Evolutionary conservation across 2,329 filamentous ascomycete species (phyloP).

Genomic region (Colletotrichum truncatum): DNA sequence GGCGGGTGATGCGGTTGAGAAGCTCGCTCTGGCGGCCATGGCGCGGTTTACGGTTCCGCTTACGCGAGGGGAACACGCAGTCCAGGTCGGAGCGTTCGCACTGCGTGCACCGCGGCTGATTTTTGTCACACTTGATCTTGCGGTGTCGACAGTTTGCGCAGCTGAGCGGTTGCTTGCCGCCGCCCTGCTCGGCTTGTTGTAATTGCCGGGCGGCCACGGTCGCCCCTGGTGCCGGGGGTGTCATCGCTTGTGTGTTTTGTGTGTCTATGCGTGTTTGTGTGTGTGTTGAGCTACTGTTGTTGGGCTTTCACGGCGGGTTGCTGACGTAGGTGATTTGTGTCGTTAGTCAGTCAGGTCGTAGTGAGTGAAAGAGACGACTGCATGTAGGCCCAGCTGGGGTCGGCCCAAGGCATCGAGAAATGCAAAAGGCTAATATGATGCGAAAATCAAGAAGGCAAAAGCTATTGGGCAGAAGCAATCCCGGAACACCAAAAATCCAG

Average conservation of each 20-base stretch:
- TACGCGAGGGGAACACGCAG: conserved; percentile 57
- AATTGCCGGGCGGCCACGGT: neutral
- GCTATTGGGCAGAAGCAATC: no score
- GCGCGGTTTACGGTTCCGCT: conserved; percentile 50
- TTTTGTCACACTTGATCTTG: conserved; percentile 69
- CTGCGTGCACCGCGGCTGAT: conserved; percentile 60
- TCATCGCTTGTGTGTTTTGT: neutral
- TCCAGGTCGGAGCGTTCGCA: conserved; percentile 57
- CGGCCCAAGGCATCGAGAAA: conserved; percentile 9
- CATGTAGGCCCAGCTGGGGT: neutral
- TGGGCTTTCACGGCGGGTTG: neutral
- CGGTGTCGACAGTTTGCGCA: conserved; percentile 72
- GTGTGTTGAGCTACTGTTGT: no score
- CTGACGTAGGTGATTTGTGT: conserved; percentile 20
- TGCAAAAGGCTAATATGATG: no score
- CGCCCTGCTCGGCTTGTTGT: neutral
- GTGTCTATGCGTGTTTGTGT: neutral
- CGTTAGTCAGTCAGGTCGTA: neutral
- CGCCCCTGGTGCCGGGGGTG: conserved; percentile 13
- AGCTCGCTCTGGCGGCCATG: conserved; percentile 53
- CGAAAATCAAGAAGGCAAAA: no score
- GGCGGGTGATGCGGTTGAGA: conserved; percentile 51
- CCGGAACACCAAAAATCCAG: no score
- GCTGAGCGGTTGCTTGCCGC: conserved; percentile 47
- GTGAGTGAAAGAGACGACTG: neutral